Conservation (phyloP, 2,329 filamentous ascomycete species). For the Aspergillus ibericus region DNA sequence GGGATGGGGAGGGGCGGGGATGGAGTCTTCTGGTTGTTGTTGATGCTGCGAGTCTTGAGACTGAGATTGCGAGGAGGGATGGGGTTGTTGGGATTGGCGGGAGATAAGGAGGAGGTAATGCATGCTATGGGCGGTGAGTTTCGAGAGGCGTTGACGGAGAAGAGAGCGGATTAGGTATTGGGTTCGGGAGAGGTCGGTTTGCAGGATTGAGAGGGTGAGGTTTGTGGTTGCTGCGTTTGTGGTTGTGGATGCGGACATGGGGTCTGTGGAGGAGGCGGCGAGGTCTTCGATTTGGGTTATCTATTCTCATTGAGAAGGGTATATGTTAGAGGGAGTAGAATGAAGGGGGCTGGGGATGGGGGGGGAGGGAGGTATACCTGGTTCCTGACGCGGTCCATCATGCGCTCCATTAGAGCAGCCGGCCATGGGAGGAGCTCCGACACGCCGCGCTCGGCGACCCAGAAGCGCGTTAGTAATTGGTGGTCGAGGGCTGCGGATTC, state of each 20-base stretch:
- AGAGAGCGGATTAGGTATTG: constrained; percentile 87
- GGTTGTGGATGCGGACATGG: constrained; percentile 6
- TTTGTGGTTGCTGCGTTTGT: constrained; percentile 60
- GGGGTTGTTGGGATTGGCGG: constrained; percentile 17
- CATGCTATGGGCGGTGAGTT: constrained; percentile 59
- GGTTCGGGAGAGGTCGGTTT: constrained; percentile 92
- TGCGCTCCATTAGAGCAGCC: constrained; percentile 74
- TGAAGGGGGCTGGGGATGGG: not conserved
- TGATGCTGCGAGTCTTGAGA: constrained; percentile 15
- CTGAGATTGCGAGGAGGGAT: too few species aligned
- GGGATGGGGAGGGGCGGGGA: constrained; percentile 27
- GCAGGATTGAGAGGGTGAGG: constrained; percentile 88
- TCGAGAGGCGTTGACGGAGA: constrained; percentile 79
- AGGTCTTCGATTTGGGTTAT: constrained; percentile 67
- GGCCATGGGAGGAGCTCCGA: constrained; percentile 85
- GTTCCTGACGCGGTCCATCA: constrained; percentile 68
- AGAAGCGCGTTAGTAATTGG: constrained; percentile 84
- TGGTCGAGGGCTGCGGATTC: constrained; percentile 62
- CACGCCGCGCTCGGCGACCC: constrained; percentile 87
- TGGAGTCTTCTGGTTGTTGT: constrained; percentile 31
- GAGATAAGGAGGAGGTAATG: constrained; percentile 38
- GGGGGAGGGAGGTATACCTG: constrained; percentile 46
- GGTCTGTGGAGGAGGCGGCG: constrained; percentile 46
- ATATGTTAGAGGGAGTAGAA: not conserved
- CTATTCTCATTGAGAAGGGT: constrained; percentile 23